Percentiles rank a stretch among this genome's conserved stretches.
Conservation (phyloP, 345 rosid genomes). For the Dipteronia dyeriana region DNA sequence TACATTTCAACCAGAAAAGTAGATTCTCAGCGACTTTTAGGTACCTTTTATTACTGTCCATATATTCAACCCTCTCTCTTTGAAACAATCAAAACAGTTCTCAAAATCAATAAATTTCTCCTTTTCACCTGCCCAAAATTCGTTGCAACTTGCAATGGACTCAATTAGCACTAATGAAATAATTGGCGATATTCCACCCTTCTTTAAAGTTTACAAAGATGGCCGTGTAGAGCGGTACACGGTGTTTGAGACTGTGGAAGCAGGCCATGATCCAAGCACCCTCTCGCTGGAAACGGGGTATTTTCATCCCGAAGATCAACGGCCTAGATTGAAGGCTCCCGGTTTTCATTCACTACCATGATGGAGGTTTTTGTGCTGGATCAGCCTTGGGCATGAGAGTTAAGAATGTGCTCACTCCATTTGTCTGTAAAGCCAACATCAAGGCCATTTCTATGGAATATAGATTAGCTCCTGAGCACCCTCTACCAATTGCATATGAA, state of each 20-base stretch:
- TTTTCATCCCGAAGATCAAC: slow-evolving; percentile 23
- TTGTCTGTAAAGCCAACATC: slow-evolving; percentile 23
- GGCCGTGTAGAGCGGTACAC: slow-evolving; percentile 18
- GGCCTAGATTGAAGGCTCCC: slow-evolving; percentile 27
- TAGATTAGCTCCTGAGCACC: slow-evolving; percentile 42
- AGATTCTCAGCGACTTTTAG: too few species aligned
- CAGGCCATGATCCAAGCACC: slow-evolving; percentile 23
- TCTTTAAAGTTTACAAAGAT: not conserved
- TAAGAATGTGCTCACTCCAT: slow-evolving; percentile 4
- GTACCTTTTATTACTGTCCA: too few species aligned
- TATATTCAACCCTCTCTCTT: too few species aligned
- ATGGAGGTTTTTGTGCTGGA: slow-evolving; percentile 32
- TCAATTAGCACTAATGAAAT: too few species aligned
- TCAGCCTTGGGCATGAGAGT: slow-evolving; percentile 25
- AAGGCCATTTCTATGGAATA: slow-evolving; percentile 37
- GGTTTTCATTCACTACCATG: slow-evolving; percentile 37
- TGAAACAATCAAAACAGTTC: too few species aligned
- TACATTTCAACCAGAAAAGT: too few species aligned
- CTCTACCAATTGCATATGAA: slow-evolving; percentile 39
- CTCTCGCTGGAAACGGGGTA: not conserved
- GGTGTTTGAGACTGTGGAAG: slow-evolving; percentile 7
- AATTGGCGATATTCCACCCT: too few species aligned
- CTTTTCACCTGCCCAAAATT: too few species aligned
- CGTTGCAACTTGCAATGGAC: too few species aligned
- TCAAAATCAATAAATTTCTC: too few species aligned